These are phyloP conservation scores for Gossypium turneri DNA, from an alignment of 345 rosid species.

Conservation along the genomic window DNA sequence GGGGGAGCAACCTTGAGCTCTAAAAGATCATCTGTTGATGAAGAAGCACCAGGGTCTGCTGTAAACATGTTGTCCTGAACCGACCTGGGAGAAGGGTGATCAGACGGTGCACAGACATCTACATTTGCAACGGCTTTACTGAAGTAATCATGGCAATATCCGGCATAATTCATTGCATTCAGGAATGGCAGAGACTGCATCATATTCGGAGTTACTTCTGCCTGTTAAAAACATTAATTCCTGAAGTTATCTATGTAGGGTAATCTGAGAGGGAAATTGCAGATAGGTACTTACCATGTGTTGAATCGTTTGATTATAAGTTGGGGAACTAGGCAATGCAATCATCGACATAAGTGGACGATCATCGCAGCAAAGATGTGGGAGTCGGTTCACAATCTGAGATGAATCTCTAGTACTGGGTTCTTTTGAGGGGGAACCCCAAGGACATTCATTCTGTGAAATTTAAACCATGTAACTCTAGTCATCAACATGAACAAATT, in stretches of 20 bases:
- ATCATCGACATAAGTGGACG: neutral
- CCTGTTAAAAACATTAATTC: neutral
- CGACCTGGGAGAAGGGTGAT: conserved; percentile 11
- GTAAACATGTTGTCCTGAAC: neutral
- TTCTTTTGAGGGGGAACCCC: neutral
- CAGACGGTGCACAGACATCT: neutral
- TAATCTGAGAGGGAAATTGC: neutral
- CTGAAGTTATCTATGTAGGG: neutral
- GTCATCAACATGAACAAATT: neutral
- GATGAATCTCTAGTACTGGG: neutral
- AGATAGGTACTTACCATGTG: neutral
- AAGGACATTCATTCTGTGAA: neutral
- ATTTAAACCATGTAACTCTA: neutral
- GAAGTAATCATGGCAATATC: neutral
- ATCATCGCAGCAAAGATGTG: conserved; percentile 19
- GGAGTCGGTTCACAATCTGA: conserved; percentile 14
- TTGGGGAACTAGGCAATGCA: neutral
- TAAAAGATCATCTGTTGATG: conserved; percentile 9
- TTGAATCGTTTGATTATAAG: neutral
- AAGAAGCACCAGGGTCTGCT: neutral
- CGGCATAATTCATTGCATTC: neutral
- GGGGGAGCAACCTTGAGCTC: conserved; percentile 13
- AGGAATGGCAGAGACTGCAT: neutral
- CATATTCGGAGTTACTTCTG: neutral
- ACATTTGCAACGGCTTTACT: too few relatives aligned